phyloP scores from a whole-genome alignment of 2,329 filamentous ascomycete genomes.

The Venturia nashicola region DNA sequence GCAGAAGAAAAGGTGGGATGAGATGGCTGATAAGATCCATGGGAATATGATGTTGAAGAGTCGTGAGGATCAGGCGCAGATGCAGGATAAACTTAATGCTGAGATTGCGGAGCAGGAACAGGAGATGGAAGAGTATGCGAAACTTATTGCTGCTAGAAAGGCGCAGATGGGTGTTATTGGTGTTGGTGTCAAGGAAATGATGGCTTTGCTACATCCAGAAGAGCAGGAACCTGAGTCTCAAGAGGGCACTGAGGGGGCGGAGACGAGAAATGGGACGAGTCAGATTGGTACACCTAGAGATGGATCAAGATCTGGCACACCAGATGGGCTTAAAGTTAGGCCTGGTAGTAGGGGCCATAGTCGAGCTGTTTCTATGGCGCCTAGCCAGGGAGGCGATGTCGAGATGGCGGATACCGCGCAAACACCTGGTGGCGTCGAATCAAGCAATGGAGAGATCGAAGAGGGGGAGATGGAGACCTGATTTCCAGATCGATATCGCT shows the following conservation, averaged over 20 bases:
- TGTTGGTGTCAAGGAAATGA: constrained; percentile 61
- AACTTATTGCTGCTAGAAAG: constrained; percentile 71
- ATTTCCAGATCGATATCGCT: neutral
- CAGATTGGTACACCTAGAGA: constrained; percentile 29
- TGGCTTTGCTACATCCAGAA: constrained; percentile 67
- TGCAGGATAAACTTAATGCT: constrained; percentile 69
- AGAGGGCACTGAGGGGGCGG: constrained; percentile 48
- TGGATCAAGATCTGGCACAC: neutral
- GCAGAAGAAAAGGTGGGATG: constrained; percentile 76
- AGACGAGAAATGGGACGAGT: constrained; percentile 24
- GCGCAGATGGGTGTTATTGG: constrained; percentile 83
- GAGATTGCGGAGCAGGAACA: constrained; percentile 80
- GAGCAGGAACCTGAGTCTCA: constrained; percentile 86
- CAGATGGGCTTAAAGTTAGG: neutral
- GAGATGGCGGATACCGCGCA: neutral
- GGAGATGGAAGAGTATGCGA: constrained; percentile 70
- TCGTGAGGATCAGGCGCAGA: constrained; percentile 69
- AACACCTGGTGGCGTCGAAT: neutral
- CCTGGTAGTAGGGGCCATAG: neutral
- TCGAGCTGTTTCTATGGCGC: neutral
- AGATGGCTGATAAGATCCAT: constrained; percentile 76
- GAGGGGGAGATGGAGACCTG: neutral
- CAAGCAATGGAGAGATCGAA: neutral
- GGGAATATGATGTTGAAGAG: constrained; percentile 67
- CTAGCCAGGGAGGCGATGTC: neutral